These are phyloP conservation scores for Clarkia xantiana DNA, from an alignment of 345 rosid genomes.

Conservation along the genomic window DNA sequence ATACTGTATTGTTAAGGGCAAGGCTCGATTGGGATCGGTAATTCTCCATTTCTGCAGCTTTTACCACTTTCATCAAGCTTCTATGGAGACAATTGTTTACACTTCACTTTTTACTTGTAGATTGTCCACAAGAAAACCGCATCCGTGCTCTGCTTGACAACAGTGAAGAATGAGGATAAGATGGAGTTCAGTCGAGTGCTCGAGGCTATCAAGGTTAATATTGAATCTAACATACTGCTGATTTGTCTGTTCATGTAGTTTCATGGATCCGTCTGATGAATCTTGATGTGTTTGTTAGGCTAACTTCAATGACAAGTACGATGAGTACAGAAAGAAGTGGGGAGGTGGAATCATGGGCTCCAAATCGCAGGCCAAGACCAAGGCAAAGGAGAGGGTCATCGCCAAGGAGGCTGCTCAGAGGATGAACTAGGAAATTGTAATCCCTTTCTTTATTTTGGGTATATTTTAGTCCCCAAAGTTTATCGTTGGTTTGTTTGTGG, in stretches of 20 bases:
- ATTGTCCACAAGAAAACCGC: slow-evolving; percentile 72
- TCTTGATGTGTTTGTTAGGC: slow-evolving; percentile 20
- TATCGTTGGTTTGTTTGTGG: no score
- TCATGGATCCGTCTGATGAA: background rate
- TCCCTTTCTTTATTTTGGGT: no score
- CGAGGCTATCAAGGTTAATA: slow-evolving; percentile 60
- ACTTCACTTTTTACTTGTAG: slow-evolving; percentile 13
- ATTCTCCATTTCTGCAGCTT: background rate
- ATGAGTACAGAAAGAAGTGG: slow-evolving; percentile 68
- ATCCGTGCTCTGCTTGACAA: slow-evolving; percentile 52
- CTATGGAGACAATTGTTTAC: background rate
- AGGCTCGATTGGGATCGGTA: slow-evolving; percentile 40
- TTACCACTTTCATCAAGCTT: no score
- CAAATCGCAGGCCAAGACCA: slow-evolving; percentile 70
- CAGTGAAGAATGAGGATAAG: slow-evolving; percentile 68
- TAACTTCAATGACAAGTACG: slow-evolving; percentile 60
- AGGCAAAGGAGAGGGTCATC: slow-evolving; percentile 49
- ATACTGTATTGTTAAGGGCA: slow-evolving; percentile 43
- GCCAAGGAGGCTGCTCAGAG: slow-evolving; percentile 79
- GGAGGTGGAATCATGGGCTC: slow-evolving; percentile 87
- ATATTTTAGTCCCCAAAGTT: no score
- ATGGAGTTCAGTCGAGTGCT: slow-evolving; percentile 58
- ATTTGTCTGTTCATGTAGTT: background rate
- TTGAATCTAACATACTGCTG: background rate
- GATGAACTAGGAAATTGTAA: slow-evolving; percentile 20